Evolutionary conservation across 306 rosid genomes (phyloP), one percentile per base, ranked within the genome.

Genomic region (Rosa multiflora): DNA sequence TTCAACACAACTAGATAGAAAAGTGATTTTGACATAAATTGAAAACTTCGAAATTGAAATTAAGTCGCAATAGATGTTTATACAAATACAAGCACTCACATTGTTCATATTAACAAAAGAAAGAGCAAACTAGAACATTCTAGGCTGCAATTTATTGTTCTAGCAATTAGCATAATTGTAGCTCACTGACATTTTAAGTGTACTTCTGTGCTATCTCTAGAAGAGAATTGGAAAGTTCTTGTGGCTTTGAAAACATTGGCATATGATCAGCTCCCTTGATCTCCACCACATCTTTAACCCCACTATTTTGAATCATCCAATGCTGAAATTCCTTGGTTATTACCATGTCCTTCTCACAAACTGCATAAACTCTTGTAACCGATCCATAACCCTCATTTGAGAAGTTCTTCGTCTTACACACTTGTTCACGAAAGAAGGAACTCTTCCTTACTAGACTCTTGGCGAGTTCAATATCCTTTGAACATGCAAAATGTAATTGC

Each of bases 281-380:
- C 74, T 85, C 87, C 48, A 78, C 32, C 70, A 88, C 91, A 18
- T 79, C 67, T 26, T 76, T 37, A 46, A 86, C 72, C 9, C 72
- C 87, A 5, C 79, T 64, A 79, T 84, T 89, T 51, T 85, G 77
- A n/a, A 91, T 82, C 89, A 84, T 87, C 93, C 91, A 87, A 23
- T 62, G 39, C 51, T 88, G 89, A 77, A 12, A 78, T 11, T 71
- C 84, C 44, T n/a, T 5, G 0, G 90, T 74, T 72, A 83, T 44
- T 29, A 15, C 56, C 43, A 81, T 17, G 35, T 91, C 96, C 58
- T 80, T 82, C 2, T 72, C 71, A 2, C 73, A 40, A 37, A 84
- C 76, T 52, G 80, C 68, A 46, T 10, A 89, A 51, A 72, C 85
- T 47, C 78, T 42, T 4, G 81, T 72, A 39, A 88, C 86, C 0